Conservation (phyloP, 2,329 filamentous ascomycete species). For the Xylaria sp. region DNA sequence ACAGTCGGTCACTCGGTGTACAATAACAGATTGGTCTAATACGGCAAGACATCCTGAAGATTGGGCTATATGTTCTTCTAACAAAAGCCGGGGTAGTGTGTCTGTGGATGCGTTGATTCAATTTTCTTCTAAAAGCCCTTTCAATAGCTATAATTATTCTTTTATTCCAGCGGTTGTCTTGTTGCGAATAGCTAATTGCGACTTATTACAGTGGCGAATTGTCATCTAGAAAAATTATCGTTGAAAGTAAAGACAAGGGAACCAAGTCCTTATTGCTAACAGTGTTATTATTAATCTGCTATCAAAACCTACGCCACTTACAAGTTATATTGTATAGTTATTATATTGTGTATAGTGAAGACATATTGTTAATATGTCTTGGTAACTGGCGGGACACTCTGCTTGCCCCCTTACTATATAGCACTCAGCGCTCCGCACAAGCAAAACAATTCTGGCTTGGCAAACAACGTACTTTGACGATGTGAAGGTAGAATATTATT, state of each 20-base stretch:
- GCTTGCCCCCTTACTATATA: not conserved
- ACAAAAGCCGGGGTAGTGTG: not conserved
- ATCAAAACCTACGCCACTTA: too few species aligned
- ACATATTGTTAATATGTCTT: not conserved
- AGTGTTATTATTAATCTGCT: too few species aligned
- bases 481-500: too few species aligned
- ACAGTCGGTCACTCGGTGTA: not conserved
- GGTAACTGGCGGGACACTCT: not conserved
- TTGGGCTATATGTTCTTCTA: not conserved
- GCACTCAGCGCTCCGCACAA: too few species aligned
- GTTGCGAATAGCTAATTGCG: not conserved
- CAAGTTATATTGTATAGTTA: too few species aligned
- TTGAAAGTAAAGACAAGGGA: not conserved
- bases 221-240: not conserved
- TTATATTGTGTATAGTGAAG: not conserved
- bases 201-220: not conserved
- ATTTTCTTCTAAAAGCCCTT: not conserved
- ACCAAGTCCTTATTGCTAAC: too few species aligned
- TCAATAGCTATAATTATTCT: not conserved
- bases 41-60: not conserved
- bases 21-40: not conserved
- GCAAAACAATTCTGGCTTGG: too few species aligned
- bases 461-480: too few species aligned
- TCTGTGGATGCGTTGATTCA: not conserved
- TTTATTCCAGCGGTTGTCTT: not conserved